Base-by-base conservation (phyloP, 2,329 filamentous ascomycete species). In the Fusarium sublunatum region DNA sequence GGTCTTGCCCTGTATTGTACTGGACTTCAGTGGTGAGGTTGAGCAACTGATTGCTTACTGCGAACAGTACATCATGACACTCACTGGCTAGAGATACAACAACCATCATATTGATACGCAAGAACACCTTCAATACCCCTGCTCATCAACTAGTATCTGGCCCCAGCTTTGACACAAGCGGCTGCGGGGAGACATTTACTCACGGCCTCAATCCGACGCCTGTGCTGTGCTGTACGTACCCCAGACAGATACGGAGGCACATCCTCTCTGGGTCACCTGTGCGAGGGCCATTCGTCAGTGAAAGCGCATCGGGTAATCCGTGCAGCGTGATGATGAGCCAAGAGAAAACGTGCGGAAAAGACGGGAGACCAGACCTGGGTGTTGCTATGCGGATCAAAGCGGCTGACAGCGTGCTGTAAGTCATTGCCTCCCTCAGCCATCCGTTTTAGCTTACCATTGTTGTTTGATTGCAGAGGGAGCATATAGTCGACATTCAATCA, bases 211-310 rank as follows among this genome's bases (percentile, higher is more conserved):
- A 60, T 15, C 29, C 29, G 28, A 40, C 36, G 34, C 34, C 35
- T 12, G 19, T 19, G 38, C 24, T 29, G 22, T 19, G 26, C 15
- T 39, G 28, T 40, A 13, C 15, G 28, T 40, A 13, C 15, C 5
- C 9, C 11, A 8, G 25, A 13, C 8, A 19, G 19, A 19, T 38
- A 12, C 36, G 32, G 42, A 60, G 34, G 15, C 12, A 25, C 36
- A 39, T 48, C 19, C 38, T 52, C 35, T 60, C 48, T 61, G 32
- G 55, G 57, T 34, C 48, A 61, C 41, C 57, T 40, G 57, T 60
- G 56, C 57, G 57, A 60, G 56, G 15, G 15, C 47, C 55, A 54
- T 35, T 52, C 24, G 58, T 13, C 38, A 44, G 31, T 43, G n/a
- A 22, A 41, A 50, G 56, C 54, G 40, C 41, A 53, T 39, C 25